A percentile compares a stretch with the other conserved stretches of the same genome.
phyloP scores from a whole-genome alignment of 169 alveolate species.

The Sarcocystis neurona region DNA sequence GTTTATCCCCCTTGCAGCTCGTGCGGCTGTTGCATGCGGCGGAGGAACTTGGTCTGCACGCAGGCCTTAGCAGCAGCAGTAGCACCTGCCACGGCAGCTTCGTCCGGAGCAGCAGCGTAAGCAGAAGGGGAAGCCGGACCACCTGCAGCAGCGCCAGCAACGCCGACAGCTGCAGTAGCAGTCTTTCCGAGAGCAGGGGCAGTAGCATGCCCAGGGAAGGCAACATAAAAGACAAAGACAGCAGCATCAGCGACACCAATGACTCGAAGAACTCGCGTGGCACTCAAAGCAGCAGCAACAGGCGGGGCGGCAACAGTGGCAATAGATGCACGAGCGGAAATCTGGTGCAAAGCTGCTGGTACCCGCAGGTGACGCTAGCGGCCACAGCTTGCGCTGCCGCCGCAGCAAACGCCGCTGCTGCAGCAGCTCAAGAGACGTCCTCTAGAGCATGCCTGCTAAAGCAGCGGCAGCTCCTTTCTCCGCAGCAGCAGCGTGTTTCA shows the following conservation, averaged over 20 bases:
- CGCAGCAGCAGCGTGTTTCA: no score
- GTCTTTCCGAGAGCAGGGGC: no score
- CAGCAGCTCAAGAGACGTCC: no score
- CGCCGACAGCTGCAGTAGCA: no score
- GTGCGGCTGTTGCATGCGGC: background rate
- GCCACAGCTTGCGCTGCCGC: no score
- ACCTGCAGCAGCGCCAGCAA: no score
- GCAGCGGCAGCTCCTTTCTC: no score
- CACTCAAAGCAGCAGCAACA: background rate
- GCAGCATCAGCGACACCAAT: background rate
- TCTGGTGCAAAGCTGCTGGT: background rate
- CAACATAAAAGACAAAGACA: background rate
- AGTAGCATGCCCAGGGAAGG: background rate
- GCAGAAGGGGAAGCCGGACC: background rate
- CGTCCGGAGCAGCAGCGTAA: background rate
- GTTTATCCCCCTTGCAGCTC: background rate
- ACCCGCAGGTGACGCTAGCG: no score
- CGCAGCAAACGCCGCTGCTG: no score
- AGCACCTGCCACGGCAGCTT: background rate
- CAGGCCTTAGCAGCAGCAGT: background rate
- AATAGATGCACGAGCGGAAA: background rate
- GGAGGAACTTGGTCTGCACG: constrained; percentile 14
- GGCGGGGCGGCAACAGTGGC: background rate
- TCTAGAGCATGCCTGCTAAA: no score
- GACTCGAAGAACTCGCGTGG: background rate